Evolutionary conservation across 179 eudicot genomes (phyloP).

Genomic region (Spergularia azorica): DNA sequence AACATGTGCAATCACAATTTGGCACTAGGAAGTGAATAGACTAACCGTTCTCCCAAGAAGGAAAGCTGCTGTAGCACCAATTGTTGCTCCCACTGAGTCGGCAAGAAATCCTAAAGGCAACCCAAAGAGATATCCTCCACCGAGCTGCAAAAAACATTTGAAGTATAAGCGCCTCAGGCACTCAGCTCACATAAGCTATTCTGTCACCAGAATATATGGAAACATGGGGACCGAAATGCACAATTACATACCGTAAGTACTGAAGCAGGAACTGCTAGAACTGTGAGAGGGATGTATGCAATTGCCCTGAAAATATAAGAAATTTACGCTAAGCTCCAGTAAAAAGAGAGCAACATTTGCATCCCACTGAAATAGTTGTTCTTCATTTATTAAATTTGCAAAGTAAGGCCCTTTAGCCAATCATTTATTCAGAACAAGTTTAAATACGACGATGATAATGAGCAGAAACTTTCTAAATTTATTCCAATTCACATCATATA

Average conservation of each 20-base stretch:
- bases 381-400: background rate
- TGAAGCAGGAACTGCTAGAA: slow-evolving; percentile 92
- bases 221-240: background rate
- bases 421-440: background rate
- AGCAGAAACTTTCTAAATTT: background rate
- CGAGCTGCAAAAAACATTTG: slow-evolving; percentile 56
- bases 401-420: background rate
- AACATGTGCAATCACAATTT: background rate
- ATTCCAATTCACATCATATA: background rate
- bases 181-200: slow-evolving; percentile 11
- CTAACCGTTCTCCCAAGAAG: slow-evolving; percentile 91
- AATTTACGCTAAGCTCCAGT: slow-evolving; percentile 11
- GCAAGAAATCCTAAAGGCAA: slow-evolving; percentile 90
- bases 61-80: slow-evolving; percentile 90
- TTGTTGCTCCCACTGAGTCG: slow-evolving; percentile 85
- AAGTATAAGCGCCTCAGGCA: background rate
- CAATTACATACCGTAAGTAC: slow-evolving; percentile 69
- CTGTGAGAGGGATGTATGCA: slow-evolving; percentile 82
- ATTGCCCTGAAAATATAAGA: slow-evolving; percentile 63
- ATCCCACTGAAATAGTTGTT: slow-evolving; percentile 9
- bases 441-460: background rate
- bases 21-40: slow-evolving; percentile 13
- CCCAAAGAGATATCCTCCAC: slow-evolving; percentile 97
- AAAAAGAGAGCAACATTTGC: background rate
- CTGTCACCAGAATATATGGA: background rate